Base-by-base conservation (phyloP, 1,139 yeast species). In the Pichia sp. region DNA sequence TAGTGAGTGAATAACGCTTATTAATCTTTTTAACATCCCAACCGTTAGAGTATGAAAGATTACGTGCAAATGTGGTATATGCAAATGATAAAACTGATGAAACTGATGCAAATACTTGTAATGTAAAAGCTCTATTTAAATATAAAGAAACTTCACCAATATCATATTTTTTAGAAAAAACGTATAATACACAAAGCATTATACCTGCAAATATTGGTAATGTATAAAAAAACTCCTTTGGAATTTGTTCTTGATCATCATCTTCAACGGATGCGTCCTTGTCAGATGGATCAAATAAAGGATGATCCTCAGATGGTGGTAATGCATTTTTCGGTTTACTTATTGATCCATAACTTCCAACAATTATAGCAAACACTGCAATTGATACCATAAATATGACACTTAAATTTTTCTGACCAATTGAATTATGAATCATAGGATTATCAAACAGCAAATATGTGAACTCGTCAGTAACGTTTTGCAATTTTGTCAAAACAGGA, bases 231-330 rank as follows among this genome's bases (percentile, higher is more conserved):
- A 22, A 22, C 13, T 39, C 42, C 9, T 39, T 39, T 50, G 60
- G 54, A 46, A 61, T 43, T 14, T 54, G 49, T 9, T 68, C 63
- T 11, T 45, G n/a, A 27, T 14, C 18, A 18, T n/a, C 18, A 5
- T 45, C 27, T 16, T 19, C 38, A 29, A 29, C 27, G 8, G 25
- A 22, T 16, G 56, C 57, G 54, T 77, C 80, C 42, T 71, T 66
- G 59, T 79, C 83, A 0, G 74, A 58, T 13, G 75, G 76, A 60
- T 80, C 82, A 64, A 71, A 80, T 28, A 69, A 58, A 1, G 69
- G 69, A 47, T 71, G 72, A 30, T 69, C 67, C 10, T 60, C 58
- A 47, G 67, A 68, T 2, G 83, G 77, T 22, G 68, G 69, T 18
- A 62, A 59, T 1, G 83, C 81, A 51, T 71, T 71, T 11, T 53